Evolutionary conservation across 2,329 filamentous ascomycete species (phyloP).

Genomic region (Raffaelea albimanens): DNA sequence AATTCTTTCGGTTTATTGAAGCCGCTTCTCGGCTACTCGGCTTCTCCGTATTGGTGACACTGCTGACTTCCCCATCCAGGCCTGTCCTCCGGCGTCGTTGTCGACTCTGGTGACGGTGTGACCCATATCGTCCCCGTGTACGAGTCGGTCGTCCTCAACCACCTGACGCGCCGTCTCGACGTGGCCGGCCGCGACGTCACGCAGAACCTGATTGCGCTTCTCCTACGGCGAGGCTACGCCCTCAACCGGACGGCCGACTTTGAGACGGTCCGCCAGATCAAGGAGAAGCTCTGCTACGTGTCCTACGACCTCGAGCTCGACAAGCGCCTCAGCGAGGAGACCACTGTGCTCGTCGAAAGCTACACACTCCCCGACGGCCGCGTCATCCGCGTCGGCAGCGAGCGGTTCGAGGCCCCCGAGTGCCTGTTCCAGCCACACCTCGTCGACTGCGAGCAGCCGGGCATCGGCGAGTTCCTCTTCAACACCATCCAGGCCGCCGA

Average conservation of each 20-base stretch:
- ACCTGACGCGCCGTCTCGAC: conserved; percentile 86
- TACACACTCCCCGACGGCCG: conserved; percentile 96
- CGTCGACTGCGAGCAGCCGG: conserved; percentile 93
- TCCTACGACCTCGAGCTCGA: conserved; percentile 96
- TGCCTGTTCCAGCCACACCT: conserved; percentile 98
- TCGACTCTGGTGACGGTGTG: conserved; percentile 95
- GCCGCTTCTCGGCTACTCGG: neutral
- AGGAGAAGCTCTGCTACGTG: conserved; percentile 99
- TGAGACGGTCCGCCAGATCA: conserved; percentile 97
- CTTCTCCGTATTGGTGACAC: conserved; percentile 4
- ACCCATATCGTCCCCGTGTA: conserved; percentile 98
- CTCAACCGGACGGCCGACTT: conserved; percentile 98
- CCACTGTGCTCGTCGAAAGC: conserved; percentile 91
- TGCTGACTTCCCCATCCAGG: conserved; percentile 34
- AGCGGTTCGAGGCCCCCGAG: conserved; percentile 95
- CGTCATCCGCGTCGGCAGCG: conserved; percentile 90
- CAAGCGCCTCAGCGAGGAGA: conserved; percentile 92
- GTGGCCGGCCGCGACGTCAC: conserved; percentile 96
- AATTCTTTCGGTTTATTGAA: neutral
- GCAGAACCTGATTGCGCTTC: conserved; percentile 92
- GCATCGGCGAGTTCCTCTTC: conserved; percentile 95
- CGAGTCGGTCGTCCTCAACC: conserved; percentile 95
- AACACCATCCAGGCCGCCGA: conserved; percentile 97
- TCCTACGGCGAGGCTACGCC: conserved; percentile 88
- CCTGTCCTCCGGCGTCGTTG: conserved; percentile 88